Base-by-base conservation (phyloP, 2,329 filamentous ascomycete species). In the Fusarium xylarioides region DNA sequence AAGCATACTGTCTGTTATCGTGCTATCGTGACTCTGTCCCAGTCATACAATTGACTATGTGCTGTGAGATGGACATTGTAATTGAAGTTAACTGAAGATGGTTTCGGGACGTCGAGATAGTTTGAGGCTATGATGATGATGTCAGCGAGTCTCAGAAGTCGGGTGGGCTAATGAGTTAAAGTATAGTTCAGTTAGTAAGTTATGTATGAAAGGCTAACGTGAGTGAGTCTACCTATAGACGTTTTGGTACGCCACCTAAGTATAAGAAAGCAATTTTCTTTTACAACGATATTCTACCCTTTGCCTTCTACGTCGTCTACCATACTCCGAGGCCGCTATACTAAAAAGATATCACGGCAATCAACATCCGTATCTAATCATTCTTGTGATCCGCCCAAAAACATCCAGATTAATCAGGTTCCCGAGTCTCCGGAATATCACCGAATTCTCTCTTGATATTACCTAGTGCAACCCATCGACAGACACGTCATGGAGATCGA, bases 341-440 rank as follows among this genome's bases (percentile, higher is more conserved):
- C 30, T 37, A 26, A 23, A 14, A 40, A 15, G n/a, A 21, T 54
- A 65, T 53, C 50, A 26, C 42, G 30, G 34, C 46, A 46, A 49
- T 37, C 37, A 46, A 38, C 57, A 35, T 43, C 59, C 46, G 54
- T 52, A 52, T 52, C 30, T 52, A 21, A n/a, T 74, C 59, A 44
- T 59, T 40, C 30, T 28, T 38, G 44, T 46, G 46, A 61, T 65
- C 43, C 26, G 19, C 55, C 30, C 32, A 52, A 42, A 67, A 49
- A 63, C 23, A 63, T 14, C 23, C 58, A 52, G 15, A 44, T 61
- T 21, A 34, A 52, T 70, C 52, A 43, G 63, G 18, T 74, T 66
- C 35, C 76, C 76, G 76, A 78, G 70, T 76, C 73, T 78, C 76
- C 76, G 76, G 76, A 55, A 42, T 78, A 78, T 78, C 76, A 66